Evolutionary conservation across 2,329 filamentous ascomycete species (phyloP).

Genomic region (Aaosphaeria arxii): DNA sequence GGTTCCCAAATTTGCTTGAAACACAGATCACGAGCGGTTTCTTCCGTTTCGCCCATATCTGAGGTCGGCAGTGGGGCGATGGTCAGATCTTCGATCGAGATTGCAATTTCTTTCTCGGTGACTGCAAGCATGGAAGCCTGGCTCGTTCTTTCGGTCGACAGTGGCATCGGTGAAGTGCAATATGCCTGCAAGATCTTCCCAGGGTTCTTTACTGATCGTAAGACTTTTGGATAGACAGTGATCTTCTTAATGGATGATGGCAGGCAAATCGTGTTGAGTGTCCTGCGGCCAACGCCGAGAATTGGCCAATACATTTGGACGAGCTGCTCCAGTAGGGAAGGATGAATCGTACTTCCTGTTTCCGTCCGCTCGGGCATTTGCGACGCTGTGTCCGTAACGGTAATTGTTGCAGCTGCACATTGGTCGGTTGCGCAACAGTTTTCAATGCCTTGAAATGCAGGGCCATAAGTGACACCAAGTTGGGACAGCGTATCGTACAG

Average conservation of each 20-base stretch:
- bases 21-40: conserved; percentile 16
- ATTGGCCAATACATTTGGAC: conserved; percentile 25
- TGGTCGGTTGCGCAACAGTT: conserved; percentile 42
- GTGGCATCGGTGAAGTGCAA: conserved; percentile 6
- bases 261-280: conserved; percentile 14
- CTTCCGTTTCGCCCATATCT: conserved; percentile 1
- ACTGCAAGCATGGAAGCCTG: conserved; percentile 19
- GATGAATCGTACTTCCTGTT: conserved; percentile 21
- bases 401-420: conserved; percentile 21
- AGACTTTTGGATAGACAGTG: conserved; percentile 11
- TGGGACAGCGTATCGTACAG: conserved; percentile 49
- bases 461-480: conserved; percentile 50
- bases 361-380: conserved; percentile 24
- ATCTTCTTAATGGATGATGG: conserved; percentile 19
- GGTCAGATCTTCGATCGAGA: conserved; percentile 16
- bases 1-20: conserved; percentile 25
- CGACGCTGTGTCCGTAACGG: conserved; percentile 9
- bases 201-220: conserved; percentile 1
- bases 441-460: conserved; percentile 50
- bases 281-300: conserved; percentile 7
- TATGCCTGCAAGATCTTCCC: conserved; percentile 10
- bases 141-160: conserved; percentile 11
- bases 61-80: conserved; percentile 17
- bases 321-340: conserved; percentile 19
- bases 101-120: conserved; percentile 8